Evolutionary conservation across 352 stramenopile genomes (phyloP).

Genomic region (Phytopythium cucurbitacearum): DNA sequence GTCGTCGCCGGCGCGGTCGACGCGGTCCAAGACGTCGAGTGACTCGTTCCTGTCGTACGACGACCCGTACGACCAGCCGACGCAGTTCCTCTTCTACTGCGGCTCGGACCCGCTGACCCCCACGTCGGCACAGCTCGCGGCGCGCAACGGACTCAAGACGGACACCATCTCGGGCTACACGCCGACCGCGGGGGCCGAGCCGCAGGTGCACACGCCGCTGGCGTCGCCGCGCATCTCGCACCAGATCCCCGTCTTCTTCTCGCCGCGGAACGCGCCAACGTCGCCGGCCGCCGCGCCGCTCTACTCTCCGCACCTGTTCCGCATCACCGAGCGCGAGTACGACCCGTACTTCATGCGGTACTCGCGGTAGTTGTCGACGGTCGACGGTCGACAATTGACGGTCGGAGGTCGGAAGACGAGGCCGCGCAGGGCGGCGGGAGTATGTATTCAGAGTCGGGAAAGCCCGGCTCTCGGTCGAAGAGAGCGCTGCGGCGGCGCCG

Average conservation of each 20-base stretch:
- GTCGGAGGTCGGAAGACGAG: not conserved
- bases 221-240: conserved; percentile 33
- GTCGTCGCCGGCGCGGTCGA: conserved; percentile 1
- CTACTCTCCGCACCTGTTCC: conserved; percentile 32
- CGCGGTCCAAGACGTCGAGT: conserved; percentile 20
- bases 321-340: conserved; percentile 22
- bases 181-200: conserved; percentile 6
- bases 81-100: conserved; percentile 59
- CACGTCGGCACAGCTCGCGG: conserved; percentile 13
- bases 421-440: not conserved
- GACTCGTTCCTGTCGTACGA: conserved; percentile 32
- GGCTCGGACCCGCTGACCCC: conserved; percentile 33
- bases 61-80: conserved; percentile 26
- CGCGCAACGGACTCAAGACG: conserved; percentile 20
- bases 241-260: conserved; percentile 57
- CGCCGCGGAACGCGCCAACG: conserved; percentile 28
- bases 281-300: conserved; percentile 23
- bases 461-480: too few relatives aligned
- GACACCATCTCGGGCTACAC: conserved; percentile 30
- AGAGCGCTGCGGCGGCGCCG: too few relatives aligned
- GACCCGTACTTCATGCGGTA: conserved; percentile 20
- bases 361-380: conserved; percentile 12
- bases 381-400: not conserved
- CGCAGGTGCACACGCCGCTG: conserved; percentile 15
- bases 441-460: too few relatives aligned